Evolutionary conservation across 768 basidiomycete species (phyloP).

Genomic region (Kwoniella botswanensis): DNA sequence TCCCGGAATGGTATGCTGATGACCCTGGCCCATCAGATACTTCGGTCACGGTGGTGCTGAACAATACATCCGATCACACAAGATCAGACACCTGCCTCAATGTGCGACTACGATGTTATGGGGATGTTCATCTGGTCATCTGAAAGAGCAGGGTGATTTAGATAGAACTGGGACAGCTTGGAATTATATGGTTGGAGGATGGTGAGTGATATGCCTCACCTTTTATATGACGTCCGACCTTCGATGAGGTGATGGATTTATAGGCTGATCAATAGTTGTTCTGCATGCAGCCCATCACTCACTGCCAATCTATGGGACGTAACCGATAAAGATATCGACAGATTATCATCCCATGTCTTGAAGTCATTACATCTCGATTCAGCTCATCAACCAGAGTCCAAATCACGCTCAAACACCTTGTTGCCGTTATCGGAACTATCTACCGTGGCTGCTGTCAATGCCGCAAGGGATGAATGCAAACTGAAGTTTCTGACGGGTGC

Average conservation of each 20-base stretch:
- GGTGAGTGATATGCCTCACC: slow-evolving; percentile 65
- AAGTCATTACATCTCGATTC: slow-evolving; percentile 68
- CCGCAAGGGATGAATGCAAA: slow-evolving; percentile 80
- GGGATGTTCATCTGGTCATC: slow-evolving; percentile 93
- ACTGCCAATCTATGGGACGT: slow-evolving; percentile 98
- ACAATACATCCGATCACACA: slow-evolving; percentile 88
- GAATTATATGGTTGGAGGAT: slow-evolving; percentile 95
- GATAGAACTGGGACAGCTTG: slow-evolving; percentile 90
- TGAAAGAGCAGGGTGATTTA: slow-evolving; percentile 91
- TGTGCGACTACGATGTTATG: slow-evolving; percentile 96
- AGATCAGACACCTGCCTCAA: slow-evolving; percentile 75
- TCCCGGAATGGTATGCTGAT: slow-evolving; percentile 1
- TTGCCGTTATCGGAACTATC: slow-evolving; percentile 58
- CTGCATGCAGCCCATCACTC: slow-evolving; percentile 72
- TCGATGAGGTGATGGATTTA: background rate
- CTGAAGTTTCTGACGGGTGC: slow-evolving; percentile 92
- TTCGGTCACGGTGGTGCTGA: slow-evolving; percentile 97
- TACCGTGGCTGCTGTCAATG: slow-evolving; percentile 77
- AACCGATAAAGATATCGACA: slow-evolving; percentile 96
- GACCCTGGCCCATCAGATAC: slow-evolving; percentile 66
- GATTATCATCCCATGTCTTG: slow-evolving; percentile 82
- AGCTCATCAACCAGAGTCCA: slow-evolving; percentile 22
- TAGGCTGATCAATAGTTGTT: background rate
- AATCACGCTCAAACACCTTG: slow-evolving; percentile 15
- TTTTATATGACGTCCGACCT: background rate